phyloP scores from a whole-genome alignment of 23 red algal species.

The Gracilaria domingensis region DNA sequence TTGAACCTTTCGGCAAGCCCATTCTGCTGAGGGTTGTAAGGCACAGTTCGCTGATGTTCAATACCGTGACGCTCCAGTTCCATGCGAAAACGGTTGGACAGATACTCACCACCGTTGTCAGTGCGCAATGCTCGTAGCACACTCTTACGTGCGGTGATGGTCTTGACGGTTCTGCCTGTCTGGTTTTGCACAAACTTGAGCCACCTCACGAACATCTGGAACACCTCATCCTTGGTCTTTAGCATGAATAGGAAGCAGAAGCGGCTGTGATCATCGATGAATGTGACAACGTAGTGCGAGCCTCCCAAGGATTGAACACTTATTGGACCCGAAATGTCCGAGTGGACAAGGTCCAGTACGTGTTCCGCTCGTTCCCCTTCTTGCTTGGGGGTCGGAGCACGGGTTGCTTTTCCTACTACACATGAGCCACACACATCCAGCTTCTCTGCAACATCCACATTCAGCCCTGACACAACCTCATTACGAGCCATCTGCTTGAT shows the following conservation, averaged over 20 bases:
- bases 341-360: conserved; percentile 39
- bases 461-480: conserved; percentile 16
- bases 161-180: conserved; percentile 4
- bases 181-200: conserved; percentile 44
- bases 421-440: conserved; percentile 32
- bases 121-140: too few species aligned
- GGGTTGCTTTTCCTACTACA: conserved; percentile 14
- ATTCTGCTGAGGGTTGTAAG: too few species aligned
- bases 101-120: too few species aligned
- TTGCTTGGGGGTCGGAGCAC: conserved; percentile 21
- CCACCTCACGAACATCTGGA: conserved; percentile 27
- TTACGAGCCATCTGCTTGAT: conserved; percentile 44
- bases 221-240: conserved; percentile 34
- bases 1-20: too few species aligned
- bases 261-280: background rate
- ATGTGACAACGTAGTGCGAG: conserved; percentile 46
- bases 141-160: conserved; percentile 32
- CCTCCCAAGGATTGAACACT: background rate
- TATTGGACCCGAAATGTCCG: conserved; percentile 37
- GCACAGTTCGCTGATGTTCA: too few species aligned
- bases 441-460: conserved; percentile 30
- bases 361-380: conserved; percentile 12
- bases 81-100: background rate
- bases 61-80: too few species aligned
- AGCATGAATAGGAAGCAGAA: conserved; percentile 12